A percentile compares a stretch with the other conserved stretches of the same genome.
These are phyloP conservation scores for Fusarium coffeatum DNA, from an alignment of 2,329 filamentous ascomycete species.

Conservation along the genomic window DNA sequence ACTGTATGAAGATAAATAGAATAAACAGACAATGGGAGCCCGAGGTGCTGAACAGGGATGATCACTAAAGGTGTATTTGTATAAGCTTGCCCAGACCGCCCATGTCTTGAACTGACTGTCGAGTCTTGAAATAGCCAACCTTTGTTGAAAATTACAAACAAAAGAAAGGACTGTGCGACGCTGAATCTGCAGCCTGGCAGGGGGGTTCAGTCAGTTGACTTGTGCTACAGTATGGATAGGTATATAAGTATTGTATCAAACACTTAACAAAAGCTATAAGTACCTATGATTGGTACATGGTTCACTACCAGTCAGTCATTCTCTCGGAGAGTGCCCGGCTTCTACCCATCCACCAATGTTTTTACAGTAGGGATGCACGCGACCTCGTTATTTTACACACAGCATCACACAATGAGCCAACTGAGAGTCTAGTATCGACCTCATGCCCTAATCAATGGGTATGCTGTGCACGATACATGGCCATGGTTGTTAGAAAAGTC, in stretches of 20 bases:
- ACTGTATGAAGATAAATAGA: not conserved
- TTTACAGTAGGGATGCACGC: conserved; percentile 23
- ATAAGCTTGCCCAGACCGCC: conserved; percentile 21
- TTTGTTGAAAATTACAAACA: not conserved
- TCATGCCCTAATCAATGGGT: not conserved
- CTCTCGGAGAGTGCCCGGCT: conserved; percentile 6
- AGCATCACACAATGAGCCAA: not conserved
- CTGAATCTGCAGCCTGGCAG: conserved; percentile 23
- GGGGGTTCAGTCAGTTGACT: conserved; percentile 32
- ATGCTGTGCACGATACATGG: conserved; percentile 5
- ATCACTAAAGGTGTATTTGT: not conserved
- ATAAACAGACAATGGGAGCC: not conserved
- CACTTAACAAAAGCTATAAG: too few species aligned
- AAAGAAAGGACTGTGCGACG: not conserved
- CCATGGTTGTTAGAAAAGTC: not conserved
- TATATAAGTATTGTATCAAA: not conserved
- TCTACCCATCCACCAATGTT: conserved; percentile 1
- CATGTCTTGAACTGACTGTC: not conserved
- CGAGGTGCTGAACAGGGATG: not conserved
- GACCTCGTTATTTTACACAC: conserved; percentile 19
- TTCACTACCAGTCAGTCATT: not conserved
- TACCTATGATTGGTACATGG: not conserved
- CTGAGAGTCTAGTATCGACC: not conserved
- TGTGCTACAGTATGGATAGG: not conserved
- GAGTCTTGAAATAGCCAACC: not conserved